Base-by-base conservation (phyloP, 129 eudicot genomes). In the Calendula officinalis region DNA sequence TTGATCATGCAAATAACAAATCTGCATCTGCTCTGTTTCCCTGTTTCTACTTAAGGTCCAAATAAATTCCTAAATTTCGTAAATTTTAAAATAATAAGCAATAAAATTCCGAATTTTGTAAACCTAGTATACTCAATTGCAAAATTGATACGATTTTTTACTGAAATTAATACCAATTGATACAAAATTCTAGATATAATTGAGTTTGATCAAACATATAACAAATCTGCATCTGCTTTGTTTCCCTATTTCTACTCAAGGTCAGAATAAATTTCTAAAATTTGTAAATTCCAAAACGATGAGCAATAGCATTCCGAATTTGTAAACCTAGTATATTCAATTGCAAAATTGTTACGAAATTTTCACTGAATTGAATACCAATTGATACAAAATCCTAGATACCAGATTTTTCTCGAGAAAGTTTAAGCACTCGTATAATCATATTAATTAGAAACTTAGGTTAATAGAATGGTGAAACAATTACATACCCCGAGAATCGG, bases 401-500 rank as follows among this genome's bases (percentile, higher is more conserved):
- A 14, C 62, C 63, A 60, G 7, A 67, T 41, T 14, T 44, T 22
- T 22, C 30, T 22, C 2, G 30, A 22, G 30, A 22, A 22, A 22
- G 30, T n/a, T n/a, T n/a, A 13, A 30, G 7, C 50, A 62, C 35
- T 15, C 70, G 6, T 62, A 60, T 9, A 4, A 40, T 60, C 7
- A 4, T 61, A 7, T 56, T 35, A 46, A 3, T 39, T 10, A 41
- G 3, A n/a, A n/a, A n/a, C n/a, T n/a, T n/a, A n/a, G n/a, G n/a
- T n/a, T n/a, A n/a, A n/a, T n/a, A n/a, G n/a, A n/a, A n/a, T n/a
- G 38, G 15, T 39, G 52, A 27, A 2, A 47, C 30, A 22, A 22
- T 22, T 22, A 22, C 30, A 61, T 75, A 92, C 99, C 76, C 99
- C 99, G 61, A 92, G 95, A 71, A 94, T 94, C 34, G 99, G 96